Evolutionary conservation across 1,139 yeast species (phyloP).

Genomic region (Kurtzmaniella quercitrusa): DNA sequence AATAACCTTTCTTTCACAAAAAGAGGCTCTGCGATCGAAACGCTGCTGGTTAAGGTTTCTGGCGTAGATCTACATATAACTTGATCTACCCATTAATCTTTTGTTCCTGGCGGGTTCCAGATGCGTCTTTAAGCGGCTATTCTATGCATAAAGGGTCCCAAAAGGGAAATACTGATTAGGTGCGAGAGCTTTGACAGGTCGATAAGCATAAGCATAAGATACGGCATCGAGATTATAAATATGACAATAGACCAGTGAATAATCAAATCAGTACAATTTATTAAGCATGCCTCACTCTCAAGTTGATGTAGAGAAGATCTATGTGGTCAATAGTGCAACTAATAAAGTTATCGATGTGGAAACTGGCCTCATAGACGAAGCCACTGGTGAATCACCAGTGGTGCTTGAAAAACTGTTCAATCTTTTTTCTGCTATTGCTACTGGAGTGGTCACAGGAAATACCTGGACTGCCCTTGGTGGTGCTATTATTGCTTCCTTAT

Average conservation of each 20-base stretch:
- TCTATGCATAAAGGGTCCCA: neutral
- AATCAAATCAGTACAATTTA: too few relatives aligned
- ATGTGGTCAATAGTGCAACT: neutral
- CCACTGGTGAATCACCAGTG: neutral
- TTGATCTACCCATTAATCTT: too few relatives aligned
- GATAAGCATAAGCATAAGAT: neutral
- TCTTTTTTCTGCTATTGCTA: constrained; percentile 2
- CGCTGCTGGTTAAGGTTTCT: too few relatives aligned
- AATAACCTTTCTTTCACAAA: too few relatives aligned
- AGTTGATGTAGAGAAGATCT: neutral
- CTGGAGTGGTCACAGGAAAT: constrained; percentile 2
- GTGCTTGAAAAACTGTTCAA: constrained; percentile 1
- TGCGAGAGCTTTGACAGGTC: constrained; percentile 1
- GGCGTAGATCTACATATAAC: too few relatives aligned
- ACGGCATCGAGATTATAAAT: neutral
- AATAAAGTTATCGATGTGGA: constrained; percentile 1
- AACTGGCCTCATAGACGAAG: neutral
- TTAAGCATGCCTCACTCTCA: neutral
- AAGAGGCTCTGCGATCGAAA: too few relatives aligned
- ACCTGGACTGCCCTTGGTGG: constrained; percentile 4
- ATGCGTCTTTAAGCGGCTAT: neutral
- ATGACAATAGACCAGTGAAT: neutral
- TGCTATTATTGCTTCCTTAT: constrained; percentile 2
- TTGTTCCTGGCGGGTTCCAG: neutral
- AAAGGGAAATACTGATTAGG: neutral